phyloP scores from a whole-genome alignment of 108 stramenopile species.

The Conticribra guillardii region DNA sequence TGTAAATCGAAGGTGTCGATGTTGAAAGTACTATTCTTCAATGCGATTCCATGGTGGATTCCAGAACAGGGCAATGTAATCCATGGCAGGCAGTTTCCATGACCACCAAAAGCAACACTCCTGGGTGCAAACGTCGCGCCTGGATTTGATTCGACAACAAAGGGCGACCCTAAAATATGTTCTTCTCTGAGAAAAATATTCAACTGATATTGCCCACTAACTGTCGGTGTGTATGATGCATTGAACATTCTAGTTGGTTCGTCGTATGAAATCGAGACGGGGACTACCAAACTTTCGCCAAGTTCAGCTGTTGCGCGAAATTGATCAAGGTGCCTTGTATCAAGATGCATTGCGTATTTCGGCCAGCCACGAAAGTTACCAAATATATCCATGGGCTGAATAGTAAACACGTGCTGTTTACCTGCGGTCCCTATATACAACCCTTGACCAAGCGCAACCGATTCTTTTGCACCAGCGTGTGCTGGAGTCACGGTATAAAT shows the following conservation, averaged over 20 bases:
- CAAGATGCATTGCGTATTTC: neutral
- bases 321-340: conserved; percentile 19
- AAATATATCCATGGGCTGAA: conserved; percentile 30
- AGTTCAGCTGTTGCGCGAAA: conserved; percentile 24
- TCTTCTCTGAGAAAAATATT: conserved; percentile 14
- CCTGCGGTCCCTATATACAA: conserved; percentile 41
- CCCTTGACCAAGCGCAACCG: conserved; percentile 37
- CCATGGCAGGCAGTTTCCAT: conserved; percentile 24
- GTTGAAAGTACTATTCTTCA: conserved; percentile 19
- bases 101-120: conserved; percentile 36
- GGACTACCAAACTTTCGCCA: conserved; percentile 19
- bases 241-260: conserved; percentile 4
- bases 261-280: conserved; percentile 24
- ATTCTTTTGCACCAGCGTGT: conserved; percentile 17
- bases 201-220: conserved; percentile 26
- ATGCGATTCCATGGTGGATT: conserved; percentile 40
- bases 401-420: conserved; percentile 28
- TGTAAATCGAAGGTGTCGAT: conserved; percentile 32
- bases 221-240: conserved; percentile 13
- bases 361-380: conserved; percentile 44
- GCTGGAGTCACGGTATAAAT: conserved; percentile 32
- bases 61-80: conserved; percentile 25
- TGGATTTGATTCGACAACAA: conserved; percentile 28
- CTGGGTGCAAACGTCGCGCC: conserved; percentile 36
- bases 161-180: conserved; percentile 51